A percentile compares a stretch with the other conserved stretches of the same genome.
phyloP scores from a whole-genome alignment of 2,329 filamentous ascomycete genomes.

The Pyrenophora teres region DNA sequence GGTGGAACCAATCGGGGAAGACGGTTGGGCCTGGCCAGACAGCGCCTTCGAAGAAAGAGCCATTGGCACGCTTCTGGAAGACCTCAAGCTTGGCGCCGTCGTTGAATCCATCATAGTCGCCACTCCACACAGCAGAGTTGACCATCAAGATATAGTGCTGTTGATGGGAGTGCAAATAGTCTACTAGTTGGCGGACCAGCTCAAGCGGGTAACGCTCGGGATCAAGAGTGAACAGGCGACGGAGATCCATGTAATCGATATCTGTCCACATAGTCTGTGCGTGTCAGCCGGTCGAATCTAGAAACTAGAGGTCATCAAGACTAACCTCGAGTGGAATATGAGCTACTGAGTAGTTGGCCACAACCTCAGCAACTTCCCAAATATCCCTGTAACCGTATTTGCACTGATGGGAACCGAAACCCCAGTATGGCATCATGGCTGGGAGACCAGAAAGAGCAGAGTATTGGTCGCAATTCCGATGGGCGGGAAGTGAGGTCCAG shows the following conservation, averaged over 20 bases:
- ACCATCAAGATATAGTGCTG: conserved; percentile 81
- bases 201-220: conserved; percentile 65
- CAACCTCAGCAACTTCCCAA: conserved; percentile 66
- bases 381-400: conserved; percentile 59
- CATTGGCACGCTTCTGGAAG: conserved; percentile 61
- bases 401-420: conserved; percentile 58
- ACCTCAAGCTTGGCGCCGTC: conserved; percentile 62
- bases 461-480: conserved; percentile 56
- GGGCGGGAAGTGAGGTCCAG: too few species aligned
- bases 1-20: conserved; percentile 78
- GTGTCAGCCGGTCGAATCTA: neutral
- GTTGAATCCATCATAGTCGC: conserved; percentile 60
- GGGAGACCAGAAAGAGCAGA: conserved; percentile 53
- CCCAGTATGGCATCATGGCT: conserved; percentile 59
- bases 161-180: conserved; percentile 66
- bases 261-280: conserved; percentile 74
- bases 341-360: conserved; percentile 69
- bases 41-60: conserved; percentile 63
- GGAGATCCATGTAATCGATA: conserved; percentile 70
- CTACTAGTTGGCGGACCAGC: conserved; percentile 66
- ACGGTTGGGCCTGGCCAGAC: conserved; percentile 78
- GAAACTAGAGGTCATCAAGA: neutral
- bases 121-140: conserved; percentile 65
- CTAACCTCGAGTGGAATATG: conserved; percentile 58
- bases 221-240: conserved; percentile 67